Conservation (phyloP, 345 rosid genomes). For the Psidium guajava region DNA sequence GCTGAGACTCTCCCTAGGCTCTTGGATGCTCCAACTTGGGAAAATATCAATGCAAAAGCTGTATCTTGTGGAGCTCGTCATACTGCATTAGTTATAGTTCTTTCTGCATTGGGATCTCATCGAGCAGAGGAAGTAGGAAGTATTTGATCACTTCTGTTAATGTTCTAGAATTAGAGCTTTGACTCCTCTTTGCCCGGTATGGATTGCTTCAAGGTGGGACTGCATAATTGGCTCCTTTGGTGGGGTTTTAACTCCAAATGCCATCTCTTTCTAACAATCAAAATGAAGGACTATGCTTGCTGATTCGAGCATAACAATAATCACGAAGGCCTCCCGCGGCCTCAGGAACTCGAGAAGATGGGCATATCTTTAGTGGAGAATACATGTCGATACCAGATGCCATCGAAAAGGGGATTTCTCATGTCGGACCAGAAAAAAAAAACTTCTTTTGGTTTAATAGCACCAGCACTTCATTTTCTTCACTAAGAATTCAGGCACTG, state of each 20-base stretch:
- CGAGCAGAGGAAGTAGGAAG: background rate
- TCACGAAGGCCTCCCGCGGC: no score
- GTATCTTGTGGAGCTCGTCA: conserved; percentile 99
- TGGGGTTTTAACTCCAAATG: background rate
- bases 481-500: no score
- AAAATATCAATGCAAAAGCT: conserved; percentile 31
- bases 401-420: no score
- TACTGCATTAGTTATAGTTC: conserved; percentile 32
- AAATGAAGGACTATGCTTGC: background rate
- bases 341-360: no score
- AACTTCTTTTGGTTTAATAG: no score
- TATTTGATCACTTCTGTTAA: background rate
- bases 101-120: background rate
- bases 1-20: conserved; percentile 91
- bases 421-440: no score
- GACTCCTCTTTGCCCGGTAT: background rate
- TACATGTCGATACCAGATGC: no score
- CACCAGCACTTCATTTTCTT: no score
- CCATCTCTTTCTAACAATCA: background rate
- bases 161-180: background rate
- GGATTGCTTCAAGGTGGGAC: background rate
- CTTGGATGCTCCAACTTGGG: no score
- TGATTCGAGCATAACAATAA: no score
- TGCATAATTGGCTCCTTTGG: background rate
- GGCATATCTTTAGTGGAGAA: no score